Evolutionary conservation across 2,329 filamentous ascomycete species (phyloP), one percentile per base, ranked within the genome.

Genomic region (Coniella lustricola): DNA sequence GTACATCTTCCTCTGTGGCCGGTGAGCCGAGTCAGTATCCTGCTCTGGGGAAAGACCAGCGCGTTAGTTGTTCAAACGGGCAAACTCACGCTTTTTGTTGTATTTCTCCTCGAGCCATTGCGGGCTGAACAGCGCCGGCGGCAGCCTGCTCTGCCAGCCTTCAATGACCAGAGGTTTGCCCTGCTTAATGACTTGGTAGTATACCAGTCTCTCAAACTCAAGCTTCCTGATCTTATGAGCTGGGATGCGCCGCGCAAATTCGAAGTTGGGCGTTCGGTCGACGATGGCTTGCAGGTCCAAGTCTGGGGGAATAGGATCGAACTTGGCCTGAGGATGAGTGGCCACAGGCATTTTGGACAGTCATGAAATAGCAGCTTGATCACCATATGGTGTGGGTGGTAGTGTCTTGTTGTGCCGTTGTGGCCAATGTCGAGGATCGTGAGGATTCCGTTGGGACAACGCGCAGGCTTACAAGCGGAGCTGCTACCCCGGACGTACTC

Each of bases 101-200:
- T 88, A 82, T 31, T 85, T 86, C 46, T 80, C 74, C 60, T 85
- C 82, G 32, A 98, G 71, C 90, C 91, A 98, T 48, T 81, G 74
- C 7, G 76, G 73, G 36, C 82, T 87, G 65, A 97, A 97, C 0
- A 94, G 79, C 67, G 81, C 80, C 37, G 79, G 78, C 44, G 93
- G 86, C 36, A 96, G 68, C 25, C 79, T 75, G 32, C 81, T 72
- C 53, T 95, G 79, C 75, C 93, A 97, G 16, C 89, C 89, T 60
- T 95, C 89, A 47, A 98, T 85, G 10, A 97, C 87, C 7, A 98
- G 72, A 2, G 93, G 93, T 57, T 89, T 90, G 2, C 93, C 93
- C 21, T 84, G 84, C 42, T 84, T 75, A 44, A 96, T 83, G 14
- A 97, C 90, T 66, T 95, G 87, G 7, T 90, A 74, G 40, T 84